These are phyloP conservation scores for Gyromitra esculenta DNA, from an alignment of 2,329 filamentous ascomycete species.

Conservation along the genomic window DNA sequence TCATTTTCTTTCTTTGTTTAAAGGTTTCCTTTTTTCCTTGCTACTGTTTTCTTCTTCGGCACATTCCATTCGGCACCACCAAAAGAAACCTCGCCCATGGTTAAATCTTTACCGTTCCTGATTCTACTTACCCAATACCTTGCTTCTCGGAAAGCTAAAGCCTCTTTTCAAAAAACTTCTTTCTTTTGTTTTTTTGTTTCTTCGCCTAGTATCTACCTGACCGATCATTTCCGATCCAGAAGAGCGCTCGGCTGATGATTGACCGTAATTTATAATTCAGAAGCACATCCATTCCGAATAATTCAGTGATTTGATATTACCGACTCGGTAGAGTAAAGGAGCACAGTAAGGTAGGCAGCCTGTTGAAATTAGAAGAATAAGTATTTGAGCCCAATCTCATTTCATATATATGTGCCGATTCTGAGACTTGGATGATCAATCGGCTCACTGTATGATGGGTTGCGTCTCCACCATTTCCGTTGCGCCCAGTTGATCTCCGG, in stretches of 20 bases:
- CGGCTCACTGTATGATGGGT: not conserved
- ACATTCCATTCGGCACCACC: conserved; percentile 8
- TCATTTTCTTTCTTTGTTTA: not conserved
- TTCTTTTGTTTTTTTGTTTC: conserved; percentile 2
- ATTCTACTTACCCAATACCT: conserved; percentile 14
- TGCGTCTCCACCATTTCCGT: not conserved
- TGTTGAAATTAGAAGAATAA: conserved; percentile 3
- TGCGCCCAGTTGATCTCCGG: not conserved
- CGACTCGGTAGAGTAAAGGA: conserved; percentile 1
- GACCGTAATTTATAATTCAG: conserved; percentile 66
- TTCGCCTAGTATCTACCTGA: not conserved
- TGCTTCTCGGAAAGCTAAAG: conserved; percentile 2
- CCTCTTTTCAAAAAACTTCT: not conserved
- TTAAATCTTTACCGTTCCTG: conserved; percentile 8
- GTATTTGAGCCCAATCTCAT: conserved; percentile 6
- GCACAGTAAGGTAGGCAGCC: conserved; percentile 12
- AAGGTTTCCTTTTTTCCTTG: conserved; percentile 2
- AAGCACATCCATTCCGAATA: conserved; percentile 78
- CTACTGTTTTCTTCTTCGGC: conserved; percentile 8
- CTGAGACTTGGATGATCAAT: not conserved
- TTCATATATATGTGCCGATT: not conserved
- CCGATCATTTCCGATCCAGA: not conserved
- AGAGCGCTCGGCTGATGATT: not conserved
- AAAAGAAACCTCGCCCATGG: conserved; percentile 11
- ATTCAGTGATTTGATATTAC: conserved; percentile 36